Percentiles rank a stretch among this genome's conserved stretches.
Evolutionary conservation across 306 rosid genomes (phyloP).

Genomic region (Begonia fuchsioides): DNA sequence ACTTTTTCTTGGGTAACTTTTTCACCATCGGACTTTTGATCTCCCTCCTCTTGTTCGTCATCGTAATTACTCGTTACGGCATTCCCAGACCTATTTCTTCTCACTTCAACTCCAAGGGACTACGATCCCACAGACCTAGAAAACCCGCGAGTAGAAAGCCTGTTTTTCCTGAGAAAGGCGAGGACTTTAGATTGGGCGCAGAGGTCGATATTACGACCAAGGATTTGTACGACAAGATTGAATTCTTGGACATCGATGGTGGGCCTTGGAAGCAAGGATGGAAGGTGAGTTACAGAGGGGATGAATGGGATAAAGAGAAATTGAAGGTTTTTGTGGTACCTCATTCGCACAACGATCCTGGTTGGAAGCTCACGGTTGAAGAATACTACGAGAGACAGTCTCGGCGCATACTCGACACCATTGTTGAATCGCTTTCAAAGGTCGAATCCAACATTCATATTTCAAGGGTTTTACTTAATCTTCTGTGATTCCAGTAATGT

Average conservation of each 20-base stretch:
- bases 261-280: constrained; percentile 98
- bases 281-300: constrained; percentile 65
- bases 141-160: not conserved
- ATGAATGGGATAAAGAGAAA: constrained; percentile 90
- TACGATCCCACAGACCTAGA: not conserved
- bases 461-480: not conserved
- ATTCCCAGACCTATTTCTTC: constrained; percentile 54
- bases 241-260: constrained; percentile 72
- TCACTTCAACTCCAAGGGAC: not conserved
- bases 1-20: constrained; percentile 63
- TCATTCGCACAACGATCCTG: constrained; percentile 97
- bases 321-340: constrained; percentile 85
- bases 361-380: constrained; percentile 91
- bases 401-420: constrained; percentile 73
- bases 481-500: not conserved
- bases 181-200: constrained; percentile 4
- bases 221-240: constrained; percentile 61
- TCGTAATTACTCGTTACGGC: constrained; percentile 54
- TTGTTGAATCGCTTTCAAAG: constrained; percentile 70
- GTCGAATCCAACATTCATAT: constrained; percentile 14
- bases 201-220: constrained; percentile 79
- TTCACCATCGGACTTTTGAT: constrained; percentile 56
- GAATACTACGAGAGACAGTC: constrained; percentile 82
- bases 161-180: not conserved
- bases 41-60: constrained; percentile 47